phyloP scores from a whole-genome alignment of 495 filamentous ascomycete genomes.

The Massariosphaeria phaeospora region DNA sequence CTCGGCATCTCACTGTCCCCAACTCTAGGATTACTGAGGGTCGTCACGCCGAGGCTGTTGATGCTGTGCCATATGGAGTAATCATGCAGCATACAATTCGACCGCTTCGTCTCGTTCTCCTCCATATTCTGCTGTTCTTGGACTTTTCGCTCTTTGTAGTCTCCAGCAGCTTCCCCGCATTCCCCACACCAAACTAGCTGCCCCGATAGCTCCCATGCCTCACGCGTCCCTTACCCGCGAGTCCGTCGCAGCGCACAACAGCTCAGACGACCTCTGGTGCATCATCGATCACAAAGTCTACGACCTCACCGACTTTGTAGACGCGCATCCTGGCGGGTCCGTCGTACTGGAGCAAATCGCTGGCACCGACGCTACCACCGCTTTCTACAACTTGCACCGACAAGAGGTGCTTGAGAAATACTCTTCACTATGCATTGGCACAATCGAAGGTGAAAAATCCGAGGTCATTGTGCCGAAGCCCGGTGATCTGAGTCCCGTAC shows the following conservation, averaged over 20 bases:
- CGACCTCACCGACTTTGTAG: conserved; percentile 86
- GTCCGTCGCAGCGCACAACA: conserved; percentile 77
- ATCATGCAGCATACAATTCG: too few relatives aligned
- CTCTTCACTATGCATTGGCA: conserved; percentile 67
- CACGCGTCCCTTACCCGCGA: conserved; percentile 58
- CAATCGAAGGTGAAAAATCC: conserved; percentile 66
- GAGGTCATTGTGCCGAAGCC: conserved; percentile 65
- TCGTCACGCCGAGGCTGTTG: too few relatives aligned
- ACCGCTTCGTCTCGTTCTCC: too few relatives aligned
- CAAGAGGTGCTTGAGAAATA: conserved; percentile 84
- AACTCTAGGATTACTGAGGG: too few relatives aligned
- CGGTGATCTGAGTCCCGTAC: conserved; percentile 68
- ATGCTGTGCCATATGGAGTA: too few relatives aligned
- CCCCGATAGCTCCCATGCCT: conserved; percentile 18
- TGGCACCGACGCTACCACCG: conserved; percentile 76
- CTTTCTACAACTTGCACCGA: conserved; percentile 90
- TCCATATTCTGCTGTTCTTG: too few relatives aligned
- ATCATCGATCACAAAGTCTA: conserved; percentile 89
- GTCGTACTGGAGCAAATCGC: conserved; percentile 79
- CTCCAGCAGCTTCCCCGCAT: too few relatives aligned
- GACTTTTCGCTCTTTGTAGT: too few relatives aligned
- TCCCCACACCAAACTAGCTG: too few relatives aligned
- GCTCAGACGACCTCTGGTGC: conserved; percentile 61
- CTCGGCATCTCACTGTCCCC: too few relatives aligned
- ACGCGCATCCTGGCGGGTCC: conserved; percentile 84